A percentile compares a stretch with the other conserved stretches of the same genome.
Conservation (phyloP, 805 yeast genomes). For the Limtongia smithiae region DNA sequence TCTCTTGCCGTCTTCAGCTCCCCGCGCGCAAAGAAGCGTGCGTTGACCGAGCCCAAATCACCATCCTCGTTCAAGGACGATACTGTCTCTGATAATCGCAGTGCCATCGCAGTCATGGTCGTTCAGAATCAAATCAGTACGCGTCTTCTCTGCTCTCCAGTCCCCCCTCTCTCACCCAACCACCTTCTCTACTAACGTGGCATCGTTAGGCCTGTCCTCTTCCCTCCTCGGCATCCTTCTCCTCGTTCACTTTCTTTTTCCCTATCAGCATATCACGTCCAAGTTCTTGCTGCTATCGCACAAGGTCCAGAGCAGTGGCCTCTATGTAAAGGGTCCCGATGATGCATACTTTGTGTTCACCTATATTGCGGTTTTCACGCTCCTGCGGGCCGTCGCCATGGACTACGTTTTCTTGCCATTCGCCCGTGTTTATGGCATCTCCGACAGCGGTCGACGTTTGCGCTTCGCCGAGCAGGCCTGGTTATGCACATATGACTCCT, state of each 20-base stretch:
- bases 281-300: constrained; percentile 40
- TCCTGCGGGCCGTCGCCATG: constrained; percentile 61
- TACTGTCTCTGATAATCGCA: background rate
- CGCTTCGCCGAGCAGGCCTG: constrained; percentile 88
- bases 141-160: background rate
- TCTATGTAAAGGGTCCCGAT: constrained; percentile 23
- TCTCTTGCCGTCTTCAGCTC: no score
- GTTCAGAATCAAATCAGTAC: constrained; percentile 19
- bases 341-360: constrained; percentile 43
- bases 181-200: no score
- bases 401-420: constrained; percentile 54
- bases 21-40: no score
- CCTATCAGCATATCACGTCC: constrained; percentile 34
- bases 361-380: constrained; percentile 54
- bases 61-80: no score
- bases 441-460: constrained; percentile 49
- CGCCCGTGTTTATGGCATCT: constrained; percentile 46
- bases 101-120: constrained; percentile 5
- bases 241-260: constrained; percentile 23
- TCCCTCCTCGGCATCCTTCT: constrained; percentile 11
- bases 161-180: background rate
- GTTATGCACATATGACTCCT: constrained; percentile 58
- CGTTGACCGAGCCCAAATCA: background rate
- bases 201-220: constrained; percentile 3
- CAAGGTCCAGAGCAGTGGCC: constrained; percentile 30